Base-by-base conservation (phyloP, 2,329 filamentous ascomycete genomes). In the Exophiala spinifera region DNA sequence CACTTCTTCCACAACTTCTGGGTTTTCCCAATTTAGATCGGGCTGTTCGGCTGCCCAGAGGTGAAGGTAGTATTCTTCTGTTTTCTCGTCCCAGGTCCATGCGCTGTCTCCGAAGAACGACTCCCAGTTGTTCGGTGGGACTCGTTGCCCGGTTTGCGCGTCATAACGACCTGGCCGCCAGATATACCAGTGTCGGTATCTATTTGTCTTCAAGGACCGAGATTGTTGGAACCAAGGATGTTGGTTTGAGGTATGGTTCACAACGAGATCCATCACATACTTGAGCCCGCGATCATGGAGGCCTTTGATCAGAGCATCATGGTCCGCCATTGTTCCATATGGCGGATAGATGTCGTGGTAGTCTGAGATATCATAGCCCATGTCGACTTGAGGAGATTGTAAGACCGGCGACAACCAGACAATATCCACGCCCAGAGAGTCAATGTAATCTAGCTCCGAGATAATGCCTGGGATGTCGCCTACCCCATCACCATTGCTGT, bases 11-110 rank as follows among this genome's bases (percentile, higher is more conserved):
- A 87, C 79, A 0, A 83, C 79, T 19, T 78, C 79, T 0, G 75
- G 71, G 52, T 84, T 87, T 64, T 90, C 85, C 87, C 87, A 91
- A 68, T 91, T 91, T 10, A 91, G 74, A 62, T 91, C 88, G 0
- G 88, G 87, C 67, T 90, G 87, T 58, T 86, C 80, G 6, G 79
- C 78, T 7, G 83, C 81, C 66, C 89, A 91, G 13, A 91, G 76
- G 57, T 86, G 82, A 0, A 89, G 78, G 64, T 88, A 89, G 66
- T 88, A 89, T 67, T 90, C 84, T 50, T 79, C 74, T 0, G 84
- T 87, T 13, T 69, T 65, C 61, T 87, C 82, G 62, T 89, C 86
- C 76, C 81, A 90, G 49, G 81, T 76, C 87, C 57, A 60, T 8
- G 48, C 55, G 21, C 44, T 47, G 36, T 52, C 57, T 1, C 66